A percentile compares a stretch with the other conserved stretches of the same genome.
Evolutionary conservation across 2,329 filamentous ascomycete genomes (phyloP).

Genomic region (Trichoderma citrinoviride): DNA sequence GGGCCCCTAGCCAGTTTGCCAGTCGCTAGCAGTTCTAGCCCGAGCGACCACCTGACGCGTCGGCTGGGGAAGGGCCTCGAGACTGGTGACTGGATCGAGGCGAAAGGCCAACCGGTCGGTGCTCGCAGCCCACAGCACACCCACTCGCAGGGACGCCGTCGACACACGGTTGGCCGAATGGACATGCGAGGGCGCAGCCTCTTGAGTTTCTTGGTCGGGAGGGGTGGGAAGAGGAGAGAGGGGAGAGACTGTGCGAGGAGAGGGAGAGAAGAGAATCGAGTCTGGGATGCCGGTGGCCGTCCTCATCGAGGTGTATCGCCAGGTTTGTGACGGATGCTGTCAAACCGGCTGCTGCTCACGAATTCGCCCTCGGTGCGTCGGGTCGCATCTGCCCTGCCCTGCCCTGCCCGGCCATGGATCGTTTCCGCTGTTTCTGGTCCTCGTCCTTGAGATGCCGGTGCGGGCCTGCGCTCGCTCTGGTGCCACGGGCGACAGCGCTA

Average conservation of each 20-base stretch:
- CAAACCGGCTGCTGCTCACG: too few species aligned
- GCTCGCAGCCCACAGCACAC: constrained; percentile 3
- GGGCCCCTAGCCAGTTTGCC: constrained; percentile 16
- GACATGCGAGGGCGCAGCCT: constrained; percentile 18
- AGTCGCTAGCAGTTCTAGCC: constrained; percentile 11
- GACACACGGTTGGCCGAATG: constrained; percentile 13
- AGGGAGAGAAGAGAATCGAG: too few species aligned
- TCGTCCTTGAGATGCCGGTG: background rate
- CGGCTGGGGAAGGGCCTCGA: constrained; percentile 17
- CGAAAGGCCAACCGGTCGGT: constrained; percentile 11
- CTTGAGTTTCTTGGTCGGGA: background rate
- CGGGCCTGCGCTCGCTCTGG: background rate
- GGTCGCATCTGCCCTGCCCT: background rate
- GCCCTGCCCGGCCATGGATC: background rate
- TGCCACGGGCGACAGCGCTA: background rate
- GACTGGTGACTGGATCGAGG: constrained; percentile 9
- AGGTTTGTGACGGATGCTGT: too few species aligned
- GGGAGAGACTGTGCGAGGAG: background rate
- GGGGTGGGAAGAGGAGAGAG: background rate
- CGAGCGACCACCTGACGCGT: constrained; percentile 22
- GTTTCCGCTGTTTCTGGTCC: background rate
- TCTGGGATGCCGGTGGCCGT: too few species aligned
- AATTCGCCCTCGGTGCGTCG: background rate
- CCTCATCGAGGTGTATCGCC: too few species aligned
- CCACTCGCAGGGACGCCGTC: constrained; percentile 8